A percentile compares a stretch with the other conserved stretches of the same genome.
These are phyloP conservation scores for Zoysia matrella DNA, from an alignment of 202 grass and related monocot species.

Conservation along the genomic window DNA sequence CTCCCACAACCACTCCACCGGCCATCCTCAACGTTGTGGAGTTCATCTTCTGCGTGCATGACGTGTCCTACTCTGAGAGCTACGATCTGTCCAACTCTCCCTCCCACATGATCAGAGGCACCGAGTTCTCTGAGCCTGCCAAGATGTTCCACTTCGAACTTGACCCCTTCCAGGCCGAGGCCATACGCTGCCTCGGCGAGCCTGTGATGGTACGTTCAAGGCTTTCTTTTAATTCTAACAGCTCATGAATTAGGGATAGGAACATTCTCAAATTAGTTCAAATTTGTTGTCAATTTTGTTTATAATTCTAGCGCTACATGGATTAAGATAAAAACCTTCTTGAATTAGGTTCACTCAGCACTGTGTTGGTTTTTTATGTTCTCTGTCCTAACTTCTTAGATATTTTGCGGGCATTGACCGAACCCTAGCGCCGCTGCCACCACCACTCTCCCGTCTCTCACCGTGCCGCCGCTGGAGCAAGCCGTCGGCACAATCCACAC, in stretches of 20 bases:
- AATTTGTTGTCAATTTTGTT: not conserved
- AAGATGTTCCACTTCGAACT: slow-evolving; percentile 85
- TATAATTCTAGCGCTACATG: not conserved
- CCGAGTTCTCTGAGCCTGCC: slow-evolving; percentile 55
- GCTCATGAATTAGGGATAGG: not conserved
- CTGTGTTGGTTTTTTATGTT: not conserved
- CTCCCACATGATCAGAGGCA: slow-evolving; percentile 23
- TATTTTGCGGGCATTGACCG: not conserved
- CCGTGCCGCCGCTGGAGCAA: too few relatives aligned
- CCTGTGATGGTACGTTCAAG: slow-evolving; percentile 68
- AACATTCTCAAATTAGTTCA: not conserved
- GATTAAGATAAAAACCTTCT: too few relatives aligned
- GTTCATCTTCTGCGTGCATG: slow-evolving; percentile 75
- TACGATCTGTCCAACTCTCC: slow-evolving; percentile 47
- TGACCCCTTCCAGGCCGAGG: slow-evolving; percentile 88
- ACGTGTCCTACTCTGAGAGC: slow-evolving; percentile 79
- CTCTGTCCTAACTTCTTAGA: not conserved
- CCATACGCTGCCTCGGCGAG: slow-evolving; percentile 89
- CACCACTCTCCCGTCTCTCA: too few relatives aligned
- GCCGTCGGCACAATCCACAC: too few relatives aligned
- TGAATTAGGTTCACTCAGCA: not conserved
- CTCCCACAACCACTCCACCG: not conserved
- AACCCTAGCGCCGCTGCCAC: too few relatives aligned
- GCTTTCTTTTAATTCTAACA: not conserved
- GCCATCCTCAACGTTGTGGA: slow-evolving; percentile 38